Evolutionary conservation across 306 rosid species (phyloP).

Genomic region (Sicyos edulis): DNA sequence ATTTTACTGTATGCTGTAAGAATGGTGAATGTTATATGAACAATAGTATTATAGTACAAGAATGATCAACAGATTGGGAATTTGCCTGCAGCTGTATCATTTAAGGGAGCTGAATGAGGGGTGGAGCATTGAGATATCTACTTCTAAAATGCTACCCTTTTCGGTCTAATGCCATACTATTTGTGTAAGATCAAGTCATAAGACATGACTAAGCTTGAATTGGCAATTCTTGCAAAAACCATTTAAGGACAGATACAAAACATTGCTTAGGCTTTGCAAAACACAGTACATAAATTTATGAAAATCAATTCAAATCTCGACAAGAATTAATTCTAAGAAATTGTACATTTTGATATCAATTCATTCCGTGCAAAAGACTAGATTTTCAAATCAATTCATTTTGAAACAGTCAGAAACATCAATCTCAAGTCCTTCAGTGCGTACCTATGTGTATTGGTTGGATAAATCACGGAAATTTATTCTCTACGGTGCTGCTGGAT

Average conservation of each 20-base stretch:
- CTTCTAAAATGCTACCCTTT: too few species aligned
- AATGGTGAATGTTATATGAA: slow-evolving; percentile 11
- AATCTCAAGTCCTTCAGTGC: not conserved
- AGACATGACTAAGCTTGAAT: not conserved
- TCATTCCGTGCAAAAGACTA: not conserved
- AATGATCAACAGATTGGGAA: slow-evolving; percentile 7
- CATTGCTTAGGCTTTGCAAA: not conserved
- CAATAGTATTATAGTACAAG: slow-evolving; percentile 15
- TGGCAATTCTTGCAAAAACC: slow-evolving; percentile 23
- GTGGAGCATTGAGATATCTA: not conserved
- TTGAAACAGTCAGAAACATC: not conserved
- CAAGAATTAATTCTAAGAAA: not conserved
- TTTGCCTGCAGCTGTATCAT: not conserved
- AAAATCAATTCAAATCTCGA: not conserved
- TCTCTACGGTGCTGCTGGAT: slow-evolving; percentile 19
- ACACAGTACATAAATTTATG: slow-evolving; percentile 3
- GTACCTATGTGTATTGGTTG: slow-evolving; percentile 35
- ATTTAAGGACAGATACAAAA: not conserved
- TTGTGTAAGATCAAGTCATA: not conserved
- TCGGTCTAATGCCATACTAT: slow-evolving; percentile 3
- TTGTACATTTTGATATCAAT: not conserved
- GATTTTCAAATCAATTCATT: slow-evolving; percentile 4
- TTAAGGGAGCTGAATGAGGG: not conserved
- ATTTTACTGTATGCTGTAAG: slow-evolving; percentile 11
- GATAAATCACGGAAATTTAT: slow-evolving; percentile 17